phyloP scores from a whole-genome alignment of 768 basidiomycete genomes.

The Thelephora aurantiotincta region DNA sequence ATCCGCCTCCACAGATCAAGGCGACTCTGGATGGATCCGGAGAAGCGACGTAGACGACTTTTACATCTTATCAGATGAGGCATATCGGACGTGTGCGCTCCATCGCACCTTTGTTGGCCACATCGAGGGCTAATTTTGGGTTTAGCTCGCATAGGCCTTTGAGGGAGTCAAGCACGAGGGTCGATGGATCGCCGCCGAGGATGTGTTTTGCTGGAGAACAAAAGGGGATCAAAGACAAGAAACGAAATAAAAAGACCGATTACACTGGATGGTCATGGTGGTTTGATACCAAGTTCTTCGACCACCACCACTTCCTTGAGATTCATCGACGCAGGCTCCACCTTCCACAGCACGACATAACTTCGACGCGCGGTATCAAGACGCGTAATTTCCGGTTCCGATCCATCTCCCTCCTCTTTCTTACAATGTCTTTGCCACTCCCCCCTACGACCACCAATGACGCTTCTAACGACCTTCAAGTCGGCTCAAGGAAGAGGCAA shows the following conservation, averaged over 20 bases:
- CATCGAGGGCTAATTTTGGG: conserved; percentile 58
- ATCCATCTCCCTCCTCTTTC: background rate
- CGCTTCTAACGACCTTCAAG: background rate
- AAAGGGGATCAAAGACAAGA: conserved; percentile 20
- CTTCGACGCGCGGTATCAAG: background rate
- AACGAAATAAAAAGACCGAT: background rate
- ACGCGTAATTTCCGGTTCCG: background rate
- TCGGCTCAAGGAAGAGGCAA: conserved; percentile 45
- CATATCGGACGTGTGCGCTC: background rate
- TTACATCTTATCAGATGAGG: background rate
- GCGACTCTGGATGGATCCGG: conserved; percentile 55
- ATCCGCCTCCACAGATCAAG: conserved; percentile 72
- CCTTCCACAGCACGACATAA: too few species aligned
- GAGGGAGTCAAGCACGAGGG: conserved; percentile 69
- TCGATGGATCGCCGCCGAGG: conserved; percentile 43
- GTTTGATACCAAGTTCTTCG: too few species aligned
- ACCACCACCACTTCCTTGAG: too few species aligned
- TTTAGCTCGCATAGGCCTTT: conserved; percentile 59
- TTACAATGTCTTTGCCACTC: background rate
- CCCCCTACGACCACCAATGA: background rate
- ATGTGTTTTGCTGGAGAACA: conserved; percentile 53
- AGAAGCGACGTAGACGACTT: conserved; percentile 50
- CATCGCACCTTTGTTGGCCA: conserved; percentile 48
- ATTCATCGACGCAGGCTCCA: too few species aligned
- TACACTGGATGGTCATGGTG: background rate